A percentile compares a stretch with the other conserved stretches of the same genome.
These are phyloP conservation scores for Flaveria brownii DNA, from an alignment of 129 eudicot genomes.

Conservation along the genomic window DNA sequence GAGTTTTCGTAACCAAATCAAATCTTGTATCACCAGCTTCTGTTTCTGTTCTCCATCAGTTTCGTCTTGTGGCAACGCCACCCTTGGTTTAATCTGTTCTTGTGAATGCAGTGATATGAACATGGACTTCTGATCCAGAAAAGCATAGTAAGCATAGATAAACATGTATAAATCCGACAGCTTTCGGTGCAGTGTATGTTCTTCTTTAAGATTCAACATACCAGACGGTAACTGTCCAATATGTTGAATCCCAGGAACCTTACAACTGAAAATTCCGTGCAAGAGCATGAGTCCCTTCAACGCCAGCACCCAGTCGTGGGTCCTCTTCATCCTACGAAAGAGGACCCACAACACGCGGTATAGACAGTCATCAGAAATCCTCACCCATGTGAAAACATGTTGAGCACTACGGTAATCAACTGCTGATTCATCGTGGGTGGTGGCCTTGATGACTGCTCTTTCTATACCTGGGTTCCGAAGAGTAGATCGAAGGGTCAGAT, in stretches of 20 bases:
- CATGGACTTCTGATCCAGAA: slow-evolving; percentile 59
- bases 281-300: slow-evolving; percentile 64
- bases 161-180: slow-evolving; percentile 36
- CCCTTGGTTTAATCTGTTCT: slow-evolving; percentile 24
- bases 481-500: slow-evolving; percentile 39
- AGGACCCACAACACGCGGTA: slow-evolving; percentile 51
- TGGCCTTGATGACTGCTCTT: slow-evolving; percentile 62
- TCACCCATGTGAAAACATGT: slow-evolving; percentile 57
- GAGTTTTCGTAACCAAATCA: slow-evolving; percentile 50
- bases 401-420: slow-evolving; percentile 45
- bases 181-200: slow-evolving; percentile 20
- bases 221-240: slow-evolving; percentile 72
- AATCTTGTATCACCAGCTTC: slow-evolving; percentile 28
- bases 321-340: slow-evolving; percentile 44
- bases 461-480: slow-evolving; percentile 60
- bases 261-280: slow-evolving; percentile 57
- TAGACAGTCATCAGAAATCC: slow-evolving; percentile 46
- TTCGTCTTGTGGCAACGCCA: neutral
- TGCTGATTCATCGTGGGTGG: slow-evolving; percentile 53
- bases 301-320: slow-evolving; percentile 62
- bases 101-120: slow-evolving; percentile 39
- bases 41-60: slow-evolving; percentile 17
- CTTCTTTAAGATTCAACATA: slow-evolving; percentile 53
- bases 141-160: slow-evolving; percentile 56
- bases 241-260: slow-evolving; percentile 45